A percentile compares a stretch with the other conserved stretches of the same genome.
Evolutionary conservation across 805 yeast genomes (phyloP).

Genomic region (Cyberlindnera amylophila): DNA sequence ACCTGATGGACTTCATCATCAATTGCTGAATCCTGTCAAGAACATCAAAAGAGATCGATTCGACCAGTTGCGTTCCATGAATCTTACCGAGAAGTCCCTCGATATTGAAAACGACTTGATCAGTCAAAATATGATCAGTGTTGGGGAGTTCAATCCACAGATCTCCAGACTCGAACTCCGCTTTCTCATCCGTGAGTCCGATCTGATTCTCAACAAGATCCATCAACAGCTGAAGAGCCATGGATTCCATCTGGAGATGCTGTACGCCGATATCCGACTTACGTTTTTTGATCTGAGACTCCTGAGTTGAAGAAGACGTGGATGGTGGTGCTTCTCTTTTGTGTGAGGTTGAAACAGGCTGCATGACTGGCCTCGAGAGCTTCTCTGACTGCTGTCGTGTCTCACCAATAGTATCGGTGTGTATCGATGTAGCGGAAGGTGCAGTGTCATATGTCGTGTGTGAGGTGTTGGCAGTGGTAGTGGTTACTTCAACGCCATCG

Average conservation of each 20-base stretch:
- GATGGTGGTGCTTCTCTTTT: not conserved
- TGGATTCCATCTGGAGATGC: constrained; percentile 18
- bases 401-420: not conserved
- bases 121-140: constrained; percentile 20
- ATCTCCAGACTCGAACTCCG: constrained; percentile 24
- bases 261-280: constrained; percentile 16
- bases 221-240: constrained; percentile 9
- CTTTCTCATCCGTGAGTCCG: constrained; percentile 27
- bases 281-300: constrained; percentile 14
- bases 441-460: not conserved
- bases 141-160: constrained; percentile 26
- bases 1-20: constrained; percentile 28
- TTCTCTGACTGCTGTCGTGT: not conserved
- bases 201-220: constrained; percentile 13
- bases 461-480: constrained; percentile 1
- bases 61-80: constrained; percentile 11
- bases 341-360: not conserved
- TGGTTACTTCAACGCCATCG: not conserved
- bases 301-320: not conserved
- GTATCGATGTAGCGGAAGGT: not conserved
- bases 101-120: constrained; percentile 19
- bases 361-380: not conserved
- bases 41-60: constrained; percentile 22
- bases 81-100: constrained; percentile 23
- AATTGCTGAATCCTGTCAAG: constrained; percentile 33